Conservation (phyloP, 1,139 yeast species). For the Suhomyces kunorum region DNA sequence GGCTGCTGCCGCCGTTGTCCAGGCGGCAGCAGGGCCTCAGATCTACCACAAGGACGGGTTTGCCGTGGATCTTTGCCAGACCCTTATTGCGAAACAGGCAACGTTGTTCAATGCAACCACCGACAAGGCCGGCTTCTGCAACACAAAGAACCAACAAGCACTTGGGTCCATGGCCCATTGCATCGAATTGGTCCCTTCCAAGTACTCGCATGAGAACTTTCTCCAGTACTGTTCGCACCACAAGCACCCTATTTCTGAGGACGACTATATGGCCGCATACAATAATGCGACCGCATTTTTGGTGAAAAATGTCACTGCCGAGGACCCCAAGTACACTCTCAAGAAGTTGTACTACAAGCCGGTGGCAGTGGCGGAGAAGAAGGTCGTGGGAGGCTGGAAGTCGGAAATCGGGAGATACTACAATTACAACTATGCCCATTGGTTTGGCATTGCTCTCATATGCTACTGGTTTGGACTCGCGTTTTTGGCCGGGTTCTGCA, state of each 20-base stretch:
- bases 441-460: constrained; percentile 52
- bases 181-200: constrained; percentile 28
- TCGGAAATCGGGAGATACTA: constrained; percentile 43
- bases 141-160: constrained; percentile 37
- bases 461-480: constrained; percentile 48
- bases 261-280: constrained; percentile 32
- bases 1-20: constrained; percentile 5
- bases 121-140: constrained; percentile 33
- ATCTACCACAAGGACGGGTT: constrained; percentile 15
- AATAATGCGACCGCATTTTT: constrained; percentile 39
- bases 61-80: constrained; percentile 29
- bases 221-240: constrained; percentile 23
- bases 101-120: constrained; percentile 27
- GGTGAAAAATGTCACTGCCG: constrained; percentile 28
- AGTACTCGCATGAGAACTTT: constrained; percentile 29
- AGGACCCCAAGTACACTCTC: constrained; percentile 30
- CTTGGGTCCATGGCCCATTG: constrained; percentile 43
- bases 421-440: constrained; percentile 46
- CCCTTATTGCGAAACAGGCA: constrained; percentile 27
- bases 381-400: constrained; percentile 33
- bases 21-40: constrained; percentile 3
- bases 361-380: constrained; percentile 23
- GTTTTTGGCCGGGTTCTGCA: constrained; percentile 47
- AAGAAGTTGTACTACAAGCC: constrained; percentile 35
- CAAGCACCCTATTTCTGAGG: constrained; percentile 29